phyloP scores from a whole-genome alignment of 306 rosid species.

The Quillaja saponaria region DNA sequence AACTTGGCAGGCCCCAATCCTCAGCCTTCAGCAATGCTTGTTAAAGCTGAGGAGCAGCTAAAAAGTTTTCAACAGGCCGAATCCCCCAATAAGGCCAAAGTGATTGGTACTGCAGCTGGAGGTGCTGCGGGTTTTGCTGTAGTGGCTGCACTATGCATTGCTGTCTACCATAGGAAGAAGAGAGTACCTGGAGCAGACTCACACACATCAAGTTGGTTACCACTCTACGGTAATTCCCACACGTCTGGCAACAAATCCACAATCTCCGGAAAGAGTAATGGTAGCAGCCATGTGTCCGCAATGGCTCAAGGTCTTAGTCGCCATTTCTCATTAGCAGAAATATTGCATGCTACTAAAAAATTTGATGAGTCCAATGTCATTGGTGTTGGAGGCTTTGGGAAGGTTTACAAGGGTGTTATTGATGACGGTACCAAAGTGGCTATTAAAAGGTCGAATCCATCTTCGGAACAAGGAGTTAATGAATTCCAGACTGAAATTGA shows the following conservation, averaged over 20 bases:
- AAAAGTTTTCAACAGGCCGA: background rate
- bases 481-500: conserved; percentile 61
- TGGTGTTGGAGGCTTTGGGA: conserved; percentile 67
- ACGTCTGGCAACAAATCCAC: conserved; percentile 32
- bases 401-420: conserved; percentile 55
- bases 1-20: conserved; percentile 60
- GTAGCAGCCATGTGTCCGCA: conserved; percentile 31
- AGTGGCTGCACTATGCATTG: conserved; percentile 43
- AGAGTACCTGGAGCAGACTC: conserved; percentile 32
- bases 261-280: conserved; percentile 38
- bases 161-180: conserved; percentile 35
- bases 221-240: conserved; percentile 35
- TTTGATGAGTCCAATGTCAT: conserved; percentile 56
- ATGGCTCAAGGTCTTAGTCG: conserved; percentile 56
- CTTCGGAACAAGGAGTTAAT: conserved; percentile 60
- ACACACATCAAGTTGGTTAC: conserved; percentile 53
- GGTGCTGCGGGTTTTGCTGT: conserved; percentile 52
- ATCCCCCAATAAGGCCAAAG: background rate
- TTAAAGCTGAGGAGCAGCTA: conserved; percentile 2
- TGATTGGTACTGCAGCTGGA: conserved; percentile 58
- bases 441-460: conserved; percentile 54
- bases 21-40: conserved; percentile 43
- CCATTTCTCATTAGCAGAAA: conserved; percentile 49
- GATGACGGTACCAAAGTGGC: conserved; percentile 50
- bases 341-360: conserved; percentile 42